These are phyloP conservation scores for Plantago elongata DNA, from an alignment of 257 asterid genomes.

Conservation along the genomic window DNA sequence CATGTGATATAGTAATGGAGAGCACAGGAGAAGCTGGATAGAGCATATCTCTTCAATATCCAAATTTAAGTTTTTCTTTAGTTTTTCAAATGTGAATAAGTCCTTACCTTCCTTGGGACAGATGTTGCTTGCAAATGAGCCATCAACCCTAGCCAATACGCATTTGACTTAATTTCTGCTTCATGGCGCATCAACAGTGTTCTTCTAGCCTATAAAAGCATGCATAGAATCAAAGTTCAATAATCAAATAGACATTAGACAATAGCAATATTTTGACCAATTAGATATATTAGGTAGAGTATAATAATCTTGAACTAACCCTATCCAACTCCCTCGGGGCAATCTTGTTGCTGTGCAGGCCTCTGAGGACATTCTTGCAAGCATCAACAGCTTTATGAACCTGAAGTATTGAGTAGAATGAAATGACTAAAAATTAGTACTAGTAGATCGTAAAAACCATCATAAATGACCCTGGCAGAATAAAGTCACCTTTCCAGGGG, in stretches of 20 bases:
- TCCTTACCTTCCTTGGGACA: constrained; percentile 80
- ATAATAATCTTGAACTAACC: constrained; percentile 48
- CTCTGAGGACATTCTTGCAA: constrained; percentile 95
- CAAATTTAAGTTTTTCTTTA: neutral
- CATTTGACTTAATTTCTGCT: constrained; percentile 95
- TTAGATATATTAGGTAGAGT: neutral
- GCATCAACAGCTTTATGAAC: constrained; percentile 99
- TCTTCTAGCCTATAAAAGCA: constrained; percentile 69
- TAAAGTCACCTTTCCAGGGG: constrained; percentile 83
- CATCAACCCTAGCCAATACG: constrained; percentile 96
- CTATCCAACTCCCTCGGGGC: constrained; percentile 95
- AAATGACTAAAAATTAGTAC: constrained; percentile 16
- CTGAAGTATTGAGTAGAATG: constrained; percentile 34
- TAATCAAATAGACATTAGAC: neutral
- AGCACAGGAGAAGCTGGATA: constrained; percentile 14
- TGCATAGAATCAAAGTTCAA: constrained; percentile 13
- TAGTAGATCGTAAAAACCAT: constrained; percentile 15
- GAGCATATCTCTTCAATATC: neutral
- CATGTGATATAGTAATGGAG: constrained; percentile 3
- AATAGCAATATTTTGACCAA: constrained; percentile 2
- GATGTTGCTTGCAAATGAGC: constrained; percentile 88
- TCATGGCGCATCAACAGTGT: constrained; percentile 98
- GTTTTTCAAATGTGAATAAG: neutral
- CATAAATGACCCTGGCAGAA: constrained; percentile 1
- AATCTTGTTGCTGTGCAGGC: constrained; percentile 66